Percentiles rank a stretch among this genome's conserved stretches.
phyloP scores from a whole-genome alignment of 2,329 filamentous ascomycete species.

The Pleoardoris graminearum region DNA sequence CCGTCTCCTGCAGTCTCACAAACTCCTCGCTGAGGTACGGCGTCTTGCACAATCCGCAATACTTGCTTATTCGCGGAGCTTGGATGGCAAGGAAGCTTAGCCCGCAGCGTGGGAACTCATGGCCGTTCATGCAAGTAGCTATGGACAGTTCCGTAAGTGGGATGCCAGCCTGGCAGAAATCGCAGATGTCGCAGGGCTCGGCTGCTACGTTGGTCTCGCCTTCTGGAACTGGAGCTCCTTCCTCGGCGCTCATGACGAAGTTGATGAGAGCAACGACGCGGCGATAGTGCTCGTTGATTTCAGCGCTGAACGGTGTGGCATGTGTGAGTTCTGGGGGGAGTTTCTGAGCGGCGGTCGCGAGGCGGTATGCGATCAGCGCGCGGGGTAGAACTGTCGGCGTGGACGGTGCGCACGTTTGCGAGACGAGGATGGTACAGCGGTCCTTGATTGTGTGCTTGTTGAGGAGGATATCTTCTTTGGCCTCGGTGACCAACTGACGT shows the following conservation, averaged over 20 bases:
- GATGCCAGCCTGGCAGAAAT: slow-evolving; percentile 55
- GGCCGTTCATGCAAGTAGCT: slow-evolving; percentile 56
- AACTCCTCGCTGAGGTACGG: slow-evolving; percentile 54
- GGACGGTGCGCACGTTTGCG: slow-evolving; percentile 29
- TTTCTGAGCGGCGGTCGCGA: slow-evolving; percentile 24
- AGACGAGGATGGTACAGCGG: slow-evolving; percentile 36
- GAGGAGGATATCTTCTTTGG: slow-evolving; percentile 20
- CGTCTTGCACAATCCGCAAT: slow-evolving; percentile 56
- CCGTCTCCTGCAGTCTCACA: slow-evolving; percentile 28
- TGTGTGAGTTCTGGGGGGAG: slow-evolving; percentile 23
- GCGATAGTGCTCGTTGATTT: slow-evolving; percentile 25
- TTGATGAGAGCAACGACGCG: slow-evolving; percentile 26
- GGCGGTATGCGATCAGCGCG: slow-evolving; percentile 38
- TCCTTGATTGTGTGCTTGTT: slow-evolving; percentile 31
- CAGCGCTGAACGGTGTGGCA: slow-evolving; percentile 23
- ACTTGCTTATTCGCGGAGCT: slow-evolving; percentile 57
- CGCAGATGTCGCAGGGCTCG: slow-evolving; percentile 52
- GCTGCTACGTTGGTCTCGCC: not conserved
- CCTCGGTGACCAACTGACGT: not conserved
- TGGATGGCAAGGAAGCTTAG: slow-evolving; percentile 61
- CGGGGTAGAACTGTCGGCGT: slow-evolving; percentile 21
- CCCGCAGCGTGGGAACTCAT: slow-evolving; percentile 59
- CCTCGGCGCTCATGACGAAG: slow-evolving; percentile 13
- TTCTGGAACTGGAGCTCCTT: not conserved
- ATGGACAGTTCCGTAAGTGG: slow-evolving; percentile 52